Conservation (phyloP, 179 eudicot genomes). For the Beta corolliflora region DNA sequence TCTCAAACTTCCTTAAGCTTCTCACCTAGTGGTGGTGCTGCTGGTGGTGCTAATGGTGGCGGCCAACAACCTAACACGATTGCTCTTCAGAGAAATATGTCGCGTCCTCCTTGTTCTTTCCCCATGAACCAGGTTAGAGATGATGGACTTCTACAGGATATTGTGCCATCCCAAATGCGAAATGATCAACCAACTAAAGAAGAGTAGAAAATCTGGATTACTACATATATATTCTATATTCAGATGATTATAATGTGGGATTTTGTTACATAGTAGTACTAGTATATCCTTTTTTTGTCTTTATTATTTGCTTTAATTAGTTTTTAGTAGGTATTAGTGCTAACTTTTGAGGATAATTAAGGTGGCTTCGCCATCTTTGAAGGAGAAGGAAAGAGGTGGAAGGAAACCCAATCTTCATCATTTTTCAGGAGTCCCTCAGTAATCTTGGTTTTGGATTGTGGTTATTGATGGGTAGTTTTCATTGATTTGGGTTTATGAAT, state of each 20-base stretch:
- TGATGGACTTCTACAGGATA: conserved; percentile 75
- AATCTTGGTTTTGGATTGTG: conserved; percentile 12
- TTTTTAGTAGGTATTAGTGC: conserved; percentile 26
- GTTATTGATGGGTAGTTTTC: neutral
- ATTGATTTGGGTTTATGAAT: conserved; percentile 16
- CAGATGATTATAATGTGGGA: conserved; percentile 2
- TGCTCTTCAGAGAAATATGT: neutral
- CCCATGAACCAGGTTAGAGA: conserved; percentile 42
- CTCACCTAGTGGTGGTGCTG: conserved; percentile 13
- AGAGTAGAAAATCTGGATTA: conserved; percentile 18
- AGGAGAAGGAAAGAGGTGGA: conserved; percentile 23
- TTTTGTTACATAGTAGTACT: conserved; percentile 21
- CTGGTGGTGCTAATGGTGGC: neutral
- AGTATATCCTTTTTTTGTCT: neutral
- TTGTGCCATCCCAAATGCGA: conserved; percentile 55
- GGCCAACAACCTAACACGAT: neutral
- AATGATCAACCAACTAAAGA: conserved; percentile 38
- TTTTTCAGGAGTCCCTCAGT: conserved; percentile 5
- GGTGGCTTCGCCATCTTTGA: neutral
- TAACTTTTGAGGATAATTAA: conserved; percentile 20
- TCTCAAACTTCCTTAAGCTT: conserved; percentile 24
- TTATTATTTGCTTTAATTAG: conserved; percentile 20
- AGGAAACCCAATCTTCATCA: conserved; percentile 15
- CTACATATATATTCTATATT: neutral
- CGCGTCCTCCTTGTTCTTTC: conserved; percentile 21